Evolutionary conservation across 495 filamentous ascomycete species (phyloP).

Genomic region (Pyrenopolyporus hunteri): DNA sequence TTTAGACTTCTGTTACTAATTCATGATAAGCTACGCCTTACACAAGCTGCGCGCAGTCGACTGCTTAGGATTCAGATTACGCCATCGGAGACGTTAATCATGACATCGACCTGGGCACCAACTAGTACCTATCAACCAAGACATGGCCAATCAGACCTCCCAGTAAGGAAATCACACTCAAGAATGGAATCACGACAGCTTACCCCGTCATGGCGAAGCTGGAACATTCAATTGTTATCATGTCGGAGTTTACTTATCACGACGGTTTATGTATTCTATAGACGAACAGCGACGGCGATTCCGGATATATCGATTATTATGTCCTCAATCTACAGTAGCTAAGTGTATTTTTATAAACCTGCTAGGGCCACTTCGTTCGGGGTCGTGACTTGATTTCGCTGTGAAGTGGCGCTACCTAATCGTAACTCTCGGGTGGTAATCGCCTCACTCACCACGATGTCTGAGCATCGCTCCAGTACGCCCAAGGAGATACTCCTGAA

Average conservation of each 20-base stretch:
- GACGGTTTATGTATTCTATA: background rate
- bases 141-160: constrained; percentile 20
- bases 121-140: background rate
- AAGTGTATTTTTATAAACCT: constrained; percentile 3
- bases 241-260: constrained; percentile 9
- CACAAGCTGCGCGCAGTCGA: constrained; percentile 3
- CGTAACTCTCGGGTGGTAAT: background rate
- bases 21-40: too few relatives aligned
- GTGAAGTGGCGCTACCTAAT: background rate
- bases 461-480: constrained; percentile 7
- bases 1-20: too few relatives aligned
- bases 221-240: constrained; percentile 21
- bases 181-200: constrained; percentile 29
- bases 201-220: constrained; percentile 33
- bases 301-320: constrained; percentile 1
- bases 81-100: constrained; percentile 64
- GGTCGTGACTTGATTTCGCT: background rate
- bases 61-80: constrained; percentile 62
- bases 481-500: constrained; percentile 23
- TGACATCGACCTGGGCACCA: constrained; percentile 34
- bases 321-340: background rate
- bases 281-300: background rate
- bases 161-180: background rate
- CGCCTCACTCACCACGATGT: constrained; percentile 9
- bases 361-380: background rate